Evolutionary conservation across 31 red algal species (phyloP), one percentile per base, ranked within the genome.

Genomic region (Porphyra umbilicalis): DNA sequence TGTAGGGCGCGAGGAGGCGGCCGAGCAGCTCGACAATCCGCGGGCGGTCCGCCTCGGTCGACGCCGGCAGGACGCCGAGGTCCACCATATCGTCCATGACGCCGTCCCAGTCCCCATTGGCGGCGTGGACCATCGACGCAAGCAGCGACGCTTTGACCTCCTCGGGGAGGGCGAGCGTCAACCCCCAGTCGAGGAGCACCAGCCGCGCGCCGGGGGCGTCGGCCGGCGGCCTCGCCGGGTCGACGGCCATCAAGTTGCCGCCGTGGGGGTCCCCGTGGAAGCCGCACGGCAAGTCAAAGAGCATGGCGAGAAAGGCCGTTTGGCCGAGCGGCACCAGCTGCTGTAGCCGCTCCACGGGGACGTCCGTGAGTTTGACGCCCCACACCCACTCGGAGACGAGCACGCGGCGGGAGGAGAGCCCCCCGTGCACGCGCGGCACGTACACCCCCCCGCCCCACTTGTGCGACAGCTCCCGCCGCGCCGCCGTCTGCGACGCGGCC

Each of bases 341-440:
- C 30, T 34, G 80, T 39, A 88, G 39, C 36, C 38, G 80, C 11
- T 36, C 79, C 7, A 36, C 39, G 32, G 76, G 25, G 5, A 42
- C 88, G 46, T 93, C 84, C 0, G 89, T 88, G 11, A 97, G 68
- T 67, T 90, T 90, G 38, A 85, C 80, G 36, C 90, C 90, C 36
- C 90, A 81, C 36, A 96, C 77, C 93, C 93, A 96, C 83, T 96
- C 93, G 8, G 87, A 78, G 14, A 89, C 84, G 38, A 96, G 85
- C 76, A 96, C 84, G 35, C 86, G 79, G 14, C 86, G 77, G 15
- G 93, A 88, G 33, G 34, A 57, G 38, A 83, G 84, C 77, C 89
- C 40, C 40, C 39, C 35, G 76, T 83, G 90, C 29, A 89, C 93
- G 36, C 35, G 36, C 4, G 93, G 93, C 36, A 96, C 57, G 71